These are phyloP conservation scores for Diplogelasinospora grovesii DNA, from an alignment of 495 filamentous ascomycete genomes.

Conservation along the genomic window DNA sequence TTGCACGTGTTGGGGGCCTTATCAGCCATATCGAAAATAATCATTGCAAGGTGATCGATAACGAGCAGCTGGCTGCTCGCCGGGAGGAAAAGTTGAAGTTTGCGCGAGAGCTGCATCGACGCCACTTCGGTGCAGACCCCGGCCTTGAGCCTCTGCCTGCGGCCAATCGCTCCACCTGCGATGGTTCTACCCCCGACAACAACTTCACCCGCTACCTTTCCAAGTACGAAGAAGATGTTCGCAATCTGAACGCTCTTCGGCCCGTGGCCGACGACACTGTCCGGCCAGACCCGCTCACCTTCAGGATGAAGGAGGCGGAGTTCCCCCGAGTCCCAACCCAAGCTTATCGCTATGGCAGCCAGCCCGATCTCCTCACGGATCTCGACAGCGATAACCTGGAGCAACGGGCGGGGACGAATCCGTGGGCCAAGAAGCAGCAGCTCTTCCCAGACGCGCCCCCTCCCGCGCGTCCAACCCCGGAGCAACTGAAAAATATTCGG, in stretches of 20 bases:
- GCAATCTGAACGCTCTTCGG: too few species aligned
- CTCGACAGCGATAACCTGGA: not conserved
- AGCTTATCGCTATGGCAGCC: conserved; percentile 5
- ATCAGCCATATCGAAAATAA: conserved; percentile 24
- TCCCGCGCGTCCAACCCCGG: conserved; percentile 2
- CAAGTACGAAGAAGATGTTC: too few species aligned
- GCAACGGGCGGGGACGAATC: conserved; percentile 1
- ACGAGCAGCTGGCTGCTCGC: conserved; percentile 12
- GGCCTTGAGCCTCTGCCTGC: not conserved
- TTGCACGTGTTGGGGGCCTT: conserved; percentile 12
- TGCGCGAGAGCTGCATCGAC: conserved; percentile 12
- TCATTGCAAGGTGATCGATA: conserved; percentile 15
- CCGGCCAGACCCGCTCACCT: conserved; percentile 2
- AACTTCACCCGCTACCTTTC: conserved; percentile 9
- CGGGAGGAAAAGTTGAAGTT: conserved; percentile 12
- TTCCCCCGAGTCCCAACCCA: conserved; percentile 3
- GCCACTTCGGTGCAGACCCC: conserved; percentile 2
- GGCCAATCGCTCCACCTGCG: too few species aligned
- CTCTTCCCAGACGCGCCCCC: conserved; percentile 13
- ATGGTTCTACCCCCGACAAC: not conserved
- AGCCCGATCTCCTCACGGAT: not conserved
- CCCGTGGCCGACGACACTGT: not conserved
- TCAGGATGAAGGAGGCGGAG: conserved; percentile 3
- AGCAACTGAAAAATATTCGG: conserved; percentile 2
- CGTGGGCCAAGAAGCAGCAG: conserved; percentile 15